Evolutionary conservation across 192 early-diverging fungal species (phyloP), one percentile per base, ranked within the genome.

Genomic region (Borealophlyctis nickersoniae): DNA sequence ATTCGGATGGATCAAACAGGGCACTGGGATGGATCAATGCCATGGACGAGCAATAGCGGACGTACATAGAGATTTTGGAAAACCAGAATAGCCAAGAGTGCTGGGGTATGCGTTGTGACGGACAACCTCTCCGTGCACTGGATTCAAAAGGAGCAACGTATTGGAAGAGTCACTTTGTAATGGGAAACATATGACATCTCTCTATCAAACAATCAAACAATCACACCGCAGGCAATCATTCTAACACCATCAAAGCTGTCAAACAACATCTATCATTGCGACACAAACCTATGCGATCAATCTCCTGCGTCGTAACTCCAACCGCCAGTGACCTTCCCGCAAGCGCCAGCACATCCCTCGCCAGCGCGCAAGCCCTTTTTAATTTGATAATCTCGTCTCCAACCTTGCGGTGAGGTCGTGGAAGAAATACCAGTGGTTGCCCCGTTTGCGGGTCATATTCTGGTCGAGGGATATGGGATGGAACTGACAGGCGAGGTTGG

Each of bases 61-160:
- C 69, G 4, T 65, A 71, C 91, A 93, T 3, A 90, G 70, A 4
- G 89, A 83, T 55, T 75, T 76, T 16, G 91, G 89, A 62, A 88
- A 93, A 0, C 88, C 86, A 66, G 80, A 70, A 71, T 93, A 91
- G 63, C 84, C 80, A 9, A 93, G 75, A n/a, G 89, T 89, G 27
- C 87, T 89, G 24, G 90, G 89, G 50, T 91, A 91, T 0, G 86
- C 91, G 24, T 67, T 71, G 14, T 69, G 58, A 2, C 45, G 36
- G 22, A 88, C 52, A 39, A 90, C 83, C 24, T 71, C 75, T 23
- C 60, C 70, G 64, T 91, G 87, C 11, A 90, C 75, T 72, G 35
- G 3, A 49, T 31, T 30, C 28, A 23, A 35, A 56, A 49, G 28
- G 4, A 27, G 1, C n/a, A n/a, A n/a, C n/a, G n/a, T n/a, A n/a